Evolutionary conservation across 1,284 basidiomycete genomes (phyloP).

Genomic region (Fomitopsis schrenkii): DNA sequence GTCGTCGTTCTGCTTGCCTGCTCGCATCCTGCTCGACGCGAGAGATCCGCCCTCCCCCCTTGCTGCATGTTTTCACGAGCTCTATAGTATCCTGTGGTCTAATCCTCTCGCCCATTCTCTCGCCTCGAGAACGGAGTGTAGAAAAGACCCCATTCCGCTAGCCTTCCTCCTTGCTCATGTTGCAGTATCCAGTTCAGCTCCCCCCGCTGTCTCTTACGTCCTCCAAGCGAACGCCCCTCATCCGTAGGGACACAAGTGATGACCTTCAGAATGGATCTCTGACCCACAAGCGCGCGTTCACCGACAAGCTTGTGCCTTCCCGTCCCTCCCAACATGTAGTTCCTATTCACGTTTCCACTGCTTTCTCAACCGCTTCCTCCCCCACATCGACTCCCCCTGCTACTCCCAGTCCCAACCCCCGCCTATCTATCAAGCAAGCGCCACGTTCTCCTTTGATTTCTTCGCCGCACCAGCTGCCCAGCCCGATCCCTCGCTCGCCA

Average conservation of each 20-base stretch:
- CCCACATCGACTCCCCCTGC: slow-evolving; percentile 16
- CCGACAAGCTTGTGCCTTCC: slow-evolving; percentile 27
- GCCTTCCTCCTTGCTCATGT: slow-evolving; percentile 41
- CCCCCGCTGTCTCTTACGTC: slow-evolving; percentile 44
- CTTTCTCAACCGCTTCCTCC: slow-evolving; percentile 24
- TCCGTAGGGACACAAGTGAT: slow-evolving; percentile 26
- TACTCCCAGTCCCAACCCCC: slow-evolving; percentile 21
- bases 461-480: slow-evolving; percentile 21
- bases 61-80: slow-evolving; percentile 25
- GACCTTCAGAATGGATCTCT: slow-evolving; percentile 23
- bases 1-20: slow-evolving; percentile 9
- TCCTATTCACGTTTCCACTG: slow-evolving; percentile 25
- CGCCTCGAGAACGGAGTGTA: slow-evolving; percentile 18
- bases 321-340: slow-evolving; percentile 20
- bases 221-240: slow-evolving; percentile 25
- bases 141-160: slow-evolving; percentile 15
- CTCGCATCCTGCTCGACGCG: slow-evolving; percentile 14
- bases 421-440: slow-evolving; percentile 22
- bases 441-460: slow-evolving; percentile 29
- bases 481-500: slow-evolving; percentile 21
- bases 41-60: slow-evolving; percentile 17
- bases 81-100: slow-evolving; percentile 13
- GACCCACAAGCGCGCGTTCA: slow-evolving; percentile 21
- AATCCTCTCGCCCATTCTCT: slow-evolving; percentile 22
- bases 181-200: slow-evolving; percentile 61